These are phyloP conservation scores for Paxillus ammoniavirescens DNA, from an alignment of 768 basidiomycete genomes.

Conservation along the genomic window DNA sequence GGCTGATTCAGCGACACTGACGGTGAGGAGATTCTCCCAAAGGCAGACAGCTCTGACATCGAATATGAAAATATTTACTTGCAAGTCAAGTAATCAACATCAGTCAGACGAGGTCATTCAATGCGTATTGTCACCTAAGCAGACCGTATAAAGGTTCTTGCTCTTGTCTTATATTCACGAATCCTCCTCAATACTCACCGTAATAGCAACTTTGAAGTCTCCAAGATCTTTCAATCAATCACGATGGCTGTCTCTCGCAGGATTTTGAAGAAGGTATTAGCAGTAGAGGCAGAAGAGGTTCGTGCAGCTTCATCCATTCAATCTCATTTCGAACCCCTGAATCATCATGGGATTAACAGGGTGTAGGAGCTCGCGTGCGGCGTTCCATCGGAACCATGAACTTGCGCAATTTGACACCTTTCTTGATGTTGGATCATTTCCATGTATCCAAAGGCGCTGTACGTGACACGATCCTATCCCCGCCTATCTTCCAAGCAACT, in stretches of 20 bases:
- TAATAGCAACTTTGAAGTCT: too few relatives aligned
- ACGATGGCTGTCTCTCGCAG: conserved; percentile 51
- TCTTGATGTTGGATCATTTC: conserved; percentile 89
- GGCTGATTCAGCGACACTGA: conserved; percentile 6
- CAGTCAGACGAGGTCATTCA: too few relatives aligned
- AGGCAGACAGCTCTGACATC: background rate
- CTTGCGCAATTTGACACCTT: conserved; percentile 83
- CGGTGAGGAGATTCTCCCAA: conserved; percentile 12
- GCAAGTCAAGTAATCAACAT: background rate
- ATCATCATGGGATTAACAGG: conserved; percentile 38
- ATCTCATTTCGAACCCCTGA: background rate
- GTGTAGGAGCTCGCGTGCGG: conserved; percentile 79
- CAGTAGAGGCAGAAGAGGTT: conserved; percentile 74
- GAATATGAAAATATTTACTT: conserved; percentile 2
- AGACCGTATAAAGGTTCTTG: conserved; percentile 4
- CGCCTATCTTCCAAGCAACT: background rate
- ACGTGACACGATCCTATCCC: conserved; percentile 22
- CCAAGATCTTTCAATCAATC: background rate
- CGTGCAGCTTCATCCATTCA: background rate
- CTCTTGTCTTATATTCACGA: background rate
- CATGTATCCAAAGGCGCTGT: conserved; percentile 68
- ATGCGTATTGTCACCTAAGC: background rate
- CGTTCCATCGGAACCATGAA: conserved; percentile 78
- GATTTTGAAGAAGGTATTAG: conserved; percentile 76
- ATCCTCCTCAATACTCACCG: background rate